Evolutionary conservation across 2,329 filamentous ascomycete species (phyloP), one percentile per base, ranked within the genome.

Genomic region (Monascus ruber): DNA sequence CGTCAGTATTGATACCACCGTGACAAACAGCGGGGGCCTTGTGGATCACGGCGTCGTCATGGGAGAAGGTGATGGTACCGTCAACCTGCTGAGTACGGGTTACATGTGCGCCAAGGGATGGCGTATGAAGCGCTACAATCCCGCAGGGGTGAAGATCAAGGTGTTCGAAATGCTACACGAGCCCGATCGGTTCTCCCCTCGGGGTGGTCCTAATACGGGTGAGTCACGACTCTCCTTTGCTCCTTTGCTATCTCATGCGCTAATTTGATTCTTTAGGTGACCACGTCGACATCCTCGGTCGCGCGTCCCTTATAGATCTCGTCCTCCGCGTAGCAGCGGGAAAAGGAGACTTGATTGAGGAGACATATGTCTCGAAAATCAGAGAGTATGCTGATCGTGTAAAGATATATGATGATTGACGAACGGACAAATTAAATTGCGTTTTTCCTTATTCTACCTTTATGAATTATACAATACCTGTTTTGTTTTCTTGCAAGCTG

Each of bases 91-190:
- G 7, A 93, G 84, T 50, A 78, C 79, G 1, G 91, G 89, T 2
- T 98, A 96, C 60, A 96, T 98, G 91, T 98, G 91, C 61, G 83
- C 86, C 50, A 86, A 82, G 52, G 91, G 91, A 3, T 98, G 91
- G 91, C 79, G 81, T 42, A 83, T 95, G 62, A 87, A 86, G 62
- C 76, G 91, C 29, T 98, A 93, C 60, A 98, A 98, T 54, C 91
- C 91, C 0, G 83, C 86, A 0, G 80, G 81, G 2, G 74, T 81
- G 27, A 78, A 86, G 52, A 69, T 98, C 46, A 93, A 79, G 32
- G 84, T 88, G 0, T 87, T 83, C 44, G 91, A 98, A 67, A 98
- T 98, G 91, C 84, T 81, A 1, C 91, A 98, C 56, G 88, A 96
- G 55, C 91, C 91, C 1, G 89, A 95, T 51, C 70, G 85, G 11